A percentile compares a stretch with the other conserved stretches of the same genome.
Conservation (phyloP, 495 filamentous ascomycete genomes). For the Daldinia grandis region DNA sequence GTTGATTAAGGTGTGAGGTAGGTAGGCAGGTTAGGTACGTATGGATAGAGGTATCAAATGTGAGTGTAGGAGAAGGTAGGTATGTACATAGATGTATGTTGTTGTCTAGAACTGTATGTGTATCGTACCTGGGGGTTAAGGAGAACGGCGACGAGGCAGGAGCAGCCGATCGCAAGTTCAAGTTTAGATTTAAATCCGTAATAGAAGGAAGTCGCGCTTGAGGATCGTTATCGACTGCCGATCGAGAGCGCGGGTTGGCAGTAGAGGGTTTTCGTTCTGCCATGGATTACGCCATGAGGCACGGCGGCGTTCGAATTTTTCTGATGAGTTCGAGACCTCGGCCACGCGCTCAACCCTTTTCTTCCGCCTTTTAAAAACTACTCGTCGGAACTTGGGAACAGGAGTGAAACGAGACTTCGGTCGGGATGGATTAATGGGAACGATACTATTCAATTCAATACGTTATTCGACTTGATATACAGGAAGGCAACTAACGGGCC, state of each 20-base stretch:
- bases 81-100: not conserved
- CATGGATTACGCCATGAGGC: constrained; percentile 66
- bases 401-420: constrained; percentile 17
- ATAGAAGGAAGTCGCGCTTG: constrained; percentile 51
- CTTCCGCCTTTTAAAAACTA: not conserved
- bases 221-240: constrained; percentile 60
- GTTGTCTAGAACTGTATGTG: constrained; percentile 5
- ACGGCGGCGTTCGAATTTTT: constrained; percentile 41
- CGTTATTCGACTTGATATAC: constrained; percentile 19
- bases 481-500: constrained; percentile 1
- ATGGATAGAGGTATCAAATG: too few species aligned
- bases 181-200: constrained; percentile 29
- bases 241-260: constrained; percentile 61
- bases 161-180: constrained; percentile 38
- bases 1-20: constrained; percentile 1
- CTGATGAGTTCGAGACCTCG: constrained; percentile 26
- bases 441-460: constrained; percentile 1
- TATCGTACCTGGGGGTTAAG: constrained; percentile 43
- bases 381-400: not conserved
- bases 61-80: constrained; percentile 2
- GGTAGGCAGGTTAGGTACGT: constrained; percentile 1
- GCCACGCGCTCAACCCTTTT: constrained; percentile 4
- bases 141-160: constrained; percentile 35
- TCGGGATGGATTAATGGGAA: constrained; percentile 18
- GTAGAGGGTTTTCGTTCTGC: constrained; percentile 61